phyloP scores from a whole-genome alignment of 768 basidiomycete genomes.

The Naganishia antarctica region DNA sequence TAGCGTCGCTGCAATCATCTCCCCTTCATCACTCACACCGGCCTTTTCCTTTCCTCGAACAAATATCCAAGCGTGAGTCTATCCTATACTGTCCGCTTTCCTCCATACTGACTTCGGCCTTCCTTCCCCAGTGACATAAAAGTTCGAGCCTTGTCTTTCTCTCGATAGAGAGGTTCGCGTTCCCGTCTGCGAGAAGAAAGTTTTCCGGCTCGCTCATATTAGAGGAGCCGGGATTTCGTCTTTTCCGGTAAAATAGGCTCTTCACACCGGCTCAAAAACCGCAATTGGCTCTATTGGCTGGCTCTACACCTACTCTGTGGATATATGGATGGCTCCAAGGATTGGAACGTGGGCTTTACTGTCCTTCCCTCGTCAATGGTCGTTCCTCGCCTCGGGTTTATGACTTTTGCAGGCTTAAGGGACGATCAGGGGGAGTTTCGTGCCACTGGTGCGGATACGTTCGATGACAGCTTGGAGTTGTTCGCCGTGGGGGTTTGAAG shows the following conservation, averaged over 20 bases:
- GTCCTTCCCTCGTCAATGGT: slow-evolving; percentile 20
- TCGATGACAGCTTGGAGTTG: slow-evolving; percentile 12
- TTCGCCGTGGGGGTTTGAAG: slow-evolving; percentile 12
- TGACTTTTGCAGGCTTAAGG: slow-evolving; percentile 19
- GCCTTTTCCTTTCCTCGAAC: slow-evolving; percentile 32
- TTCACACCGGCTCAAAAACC: slow-evolving; percentile 10
- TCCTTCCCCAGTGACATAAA: slow-evolving; percentile 42
- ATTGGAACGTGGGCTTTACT: slow-evolving; percentile 6
- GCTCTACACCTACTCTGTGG: slow-evolving; percentile 14
- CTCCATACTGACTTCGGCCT: background rate
- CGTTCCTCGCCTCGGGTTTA: slow-evolving; percentile 18
- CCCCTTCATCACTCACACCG: background rate
- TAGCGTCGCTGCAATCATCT: background rate
- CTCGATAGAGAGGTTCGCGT: slow-evolving; percentile 47
- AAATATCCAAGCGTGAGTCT: slow-evolving; percentile 33
- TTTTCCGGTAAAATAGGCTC: slow-evolving; percentile 27
- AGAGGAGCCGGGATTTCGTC: slow-evolving; percentile 29
- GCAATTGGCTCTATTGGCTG: slow-evolving; percentile 20
- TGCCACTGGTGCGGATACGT: slow-evolving; percentile 9
- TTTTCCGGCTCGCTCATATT: slow-evolving; percentile 20
- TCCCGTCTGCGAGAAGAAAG: slow-evolving; percentile 48
- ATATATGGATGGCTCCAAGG: slow-evolving; percentile 9
- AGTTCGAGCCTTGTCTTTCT: slow-evolving; percentile 48
- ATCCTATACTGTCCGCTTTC: background rate
- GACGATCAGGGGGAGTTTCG: slow-evolving; percentile 23